Percentiles rank a stretch among this genome's conserved stretches.
Evolutionary conservation across 2,329 filamentous ascomycete genomes (phyloP).

Genomic region (Phaeosphaeria sp.): DNA sequence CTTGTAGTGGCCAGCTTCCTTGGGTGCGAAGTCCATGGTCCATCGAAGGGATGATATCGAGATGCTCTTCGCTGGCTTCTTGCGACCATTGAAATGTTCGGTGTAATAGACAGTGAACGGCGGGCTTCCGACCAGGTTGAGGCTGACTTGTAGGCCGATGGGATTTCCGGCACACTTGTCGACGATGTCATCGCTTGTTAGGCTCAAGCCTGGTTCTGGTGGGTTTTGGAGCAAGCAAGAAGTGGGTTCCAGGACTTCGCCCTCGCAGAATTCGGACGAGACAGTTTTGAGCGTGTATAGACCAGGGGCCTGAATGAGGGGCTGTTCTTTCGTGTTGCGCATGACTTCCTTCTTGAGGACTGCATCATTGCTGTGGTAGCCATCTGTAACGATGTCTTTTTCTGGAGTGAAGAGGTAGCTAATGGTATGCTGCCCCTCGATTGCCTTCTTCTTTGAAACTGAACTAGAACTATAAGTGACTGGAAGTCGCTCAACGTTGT

Average conservation of each 20-base stretch:
- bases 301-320: constrained; percentile 76
- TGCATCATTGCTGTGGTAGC: constrained; percentile 67
- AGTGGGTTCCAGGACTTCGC: constrained; percentile 90
- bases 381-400: constrained; percentile 70
- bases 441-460: constrained; percentile 59
- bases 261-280: constrained; percentile 79
- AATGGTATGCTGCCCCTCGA: constrained; percentile 72
- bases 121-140: constrained; percentile 90
- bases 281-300: constrained; percentile 86
- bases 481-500: constrained; percentile 71
- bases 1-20: constrained; percentile 80
- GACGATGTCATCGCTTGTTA: constrained; percentile 81
- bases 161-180: constrained; percentile 96
- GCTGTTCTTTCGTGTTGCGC: constrained; percentile 67
- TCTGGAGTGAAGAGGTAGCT: constrained; percentile 84
- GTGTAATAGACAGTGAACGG: constrained; percentile 86
- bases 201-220: constrained; percentile 77
- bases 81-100: constrained; percentile 65
- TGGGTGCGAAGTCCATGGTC: constrained; percentile 83
- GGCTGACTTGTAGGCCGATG: constrained; percentile 84
- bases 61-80: constrained; percentile 61
- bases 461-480: constrained; percentile 70
- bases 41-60: constrained; percentile 71
- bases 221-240: constrained; percentile 94
- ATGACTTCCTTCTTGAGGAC: constrained; percentile 65